Evolutionary conservation across 306 rosid genomes (phyloP), one percentile per base, ranked within the genome.

Genomic region (Vigna unguiculata): DNA sequence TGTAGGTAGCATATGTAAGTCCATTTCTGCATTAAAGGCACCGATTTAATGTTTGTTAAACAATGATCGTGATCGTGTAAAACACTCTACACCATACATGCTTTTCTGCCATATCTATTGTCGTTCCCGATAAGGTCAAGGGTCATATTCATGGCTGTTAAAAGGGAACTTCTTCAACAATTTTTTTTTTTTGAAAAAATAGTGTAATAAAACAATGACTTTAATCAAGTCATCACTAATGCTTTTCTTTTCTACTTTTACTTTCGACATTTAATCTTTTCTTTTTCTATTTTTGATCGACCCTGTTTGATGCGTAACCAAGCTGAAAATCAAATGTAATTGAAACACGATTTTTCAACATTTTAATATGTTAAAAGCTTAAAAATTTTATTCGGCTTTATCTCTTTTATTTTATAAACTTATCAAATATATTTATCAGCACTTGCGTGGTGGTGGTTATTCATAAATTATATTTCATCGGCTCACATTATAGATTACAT

Each of bases 31-130:
- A 12, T 71, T 32, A 71, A 30, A 52, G 49, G 15, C 59, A 47
- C 10, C 3, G n/a, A 25, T 22, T 46, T 14, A 46, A 25, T 45
- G 58, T 16, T 68, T 7, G 53, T 65, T 65, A 65, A 66, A 15
- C 40, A 1, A 45, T 67, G 38, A 67, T 43, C n/a, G 5, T 67
- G 38, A 67, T 43, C n/a, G 40, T 36, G 70, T 12, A 17, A 38
- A 11, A 52, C 70, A 9, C 12, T 38, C 1, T 8, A 38, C 13
- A 43, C 6, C 1, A 28, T 71, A 28, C 4, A 60, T 57, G 65
- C 74, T 69, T 81, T 21, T 53, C 59, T 67, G 74, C 46, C 64
- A 22, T 67, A 11, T 74, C 49, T 21, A 57, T 24, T 51, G 61
- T 48, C 46, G 71, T 7, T 54, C 45, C 62, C 2, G 75, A 72